Percentiles rank a stretch among this genome's conserved stretches.
These are phyloP conservation scores for Moesziomyces antarcticus DNA, from an alignment of 1,284 basidiomycete species.

Conservation along the genomic window DNA sequence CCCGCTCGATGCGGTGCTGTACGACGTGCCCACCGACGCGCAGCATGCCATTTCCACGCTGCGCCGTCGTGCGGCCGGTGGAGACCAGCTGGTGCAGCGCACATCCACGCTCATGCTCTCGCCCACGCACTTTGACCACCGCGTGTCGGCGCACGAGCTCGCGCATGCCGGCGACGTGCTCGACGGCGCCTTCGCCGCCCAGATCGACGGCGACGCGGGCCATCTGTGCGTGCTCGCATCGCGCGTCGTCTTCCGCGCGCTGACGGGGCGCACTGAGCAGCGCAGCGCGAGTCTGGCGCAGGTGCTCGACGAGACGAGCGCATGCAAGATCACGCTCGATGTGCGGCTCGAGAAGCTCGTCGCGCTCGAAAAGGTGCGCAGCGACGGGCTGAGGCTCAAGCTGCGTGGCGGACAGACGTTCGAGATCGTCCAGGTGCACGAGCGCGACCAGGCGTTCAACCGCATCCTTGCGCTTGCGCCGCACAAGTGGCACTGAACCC, in stretches of 20 bases:
- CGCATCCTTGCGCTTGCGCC: constrained; percentile 28
- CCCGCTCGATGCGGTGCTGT: constrained; percentile 40
- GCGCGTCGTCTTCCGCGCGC: constrained; percentile 27
- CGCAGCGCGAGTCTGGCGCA: neutral
- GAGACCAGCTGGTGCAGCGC: constrained; percentile 32
- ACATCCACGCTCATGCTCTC: constrained; percentile 4
- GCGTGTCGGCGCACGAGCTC: constrained; percentile 23
- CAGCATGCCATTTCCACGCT: constrained; percentile 47
- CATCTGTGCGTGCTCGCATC: constrained; percentile 25
- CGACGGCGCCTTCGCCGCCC: constrained; percentile 18
- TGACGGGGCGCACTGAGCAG: neutral
- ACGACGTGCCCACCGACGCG: constrained; percentile 55
- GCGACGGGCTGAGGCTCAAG: constrained; percentile 12
- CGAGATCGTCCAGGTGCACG: constrained; percentile 9
- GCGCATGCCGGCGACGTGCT: constrained; percentile 22
- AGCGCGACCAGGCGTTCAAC: constrained; percentile 37
- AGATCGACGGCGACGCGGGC: constrained; percentile 4
- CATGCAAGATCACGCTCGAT: constrained; percentile 30
- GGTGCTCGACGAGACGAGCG: neutral
- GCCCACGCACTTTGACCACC: constrained; percentile 28
- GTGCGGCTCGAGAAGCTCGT: constrained; percentile 31
- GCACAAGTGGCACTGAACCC: constrained; percentile 30
- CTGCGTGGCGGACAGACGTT: constrained; percentile 27
- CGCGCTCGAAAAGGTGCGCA: constrained; percentile 5
- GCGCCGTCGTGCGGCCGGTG: constrained; percentile 37